Base-by-base conservation (phyloP, 202 grass and related monocot genomes). In the Schoenoplectus tabernaemontani region DNA sequence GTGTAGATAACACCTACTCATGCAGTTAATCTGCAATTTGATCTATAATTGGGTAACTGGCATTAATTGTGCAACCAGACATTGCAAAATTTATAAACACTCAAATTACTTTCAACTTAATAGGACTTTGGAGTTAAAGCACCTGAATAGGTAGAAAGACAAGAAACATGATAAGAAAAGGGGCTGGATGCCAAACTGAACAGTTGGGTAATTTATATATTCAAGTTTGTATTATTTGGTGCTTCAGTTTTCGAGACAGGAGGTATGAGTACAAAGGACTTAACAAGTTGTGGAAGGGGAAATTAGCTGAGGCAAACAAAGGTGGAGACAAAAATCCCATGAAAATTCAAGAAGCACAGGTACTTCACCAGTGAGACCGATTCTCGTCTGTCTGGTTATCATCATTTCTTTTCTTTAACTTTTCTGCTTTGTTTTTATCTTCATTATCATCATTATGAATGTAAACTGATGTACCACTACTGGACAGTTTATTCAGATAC, bases 221-320 rank as follows among this genome's bases (percentile, higher is more conserved):
- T 67, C 2, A 59, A 64, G 17, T 41, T 28, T 60, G 50, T 67
- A 12, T 70, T 75, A 48, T 57, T 56, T 87, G 78, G 78, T 57
- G 62, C 82, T 91, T 83, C 89, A 98, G 95, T 76, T 98, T 98
- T 78, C 87, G 95, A 77, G 95, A 98, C 85, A 94, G 95, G 89
- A 94, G 95, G 46, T 98, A 98, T 23, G 95, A 98, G 78, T 98
- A 98, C 84, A 98, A 97, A 92, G 91, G 89, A 76, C 95, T 98
- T 87, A 98, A 98, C 76, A 98, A 98, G 86, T 78, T 84, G 78
- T 98, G 95, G 95, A 98, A 98, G 81, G 91, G 95, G 61, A 98
- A 92, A 85, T 60, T 98, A 62, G 73, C 81, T 78, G 91, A 94
- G 84, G 91, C 89, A 81, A 98, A 98, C 90, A 50, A 74, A 26